Base-by-base conservation (phyloP, 2,329 filamentous ascomycete species). In the Colletotrichum sp. region DNA sequence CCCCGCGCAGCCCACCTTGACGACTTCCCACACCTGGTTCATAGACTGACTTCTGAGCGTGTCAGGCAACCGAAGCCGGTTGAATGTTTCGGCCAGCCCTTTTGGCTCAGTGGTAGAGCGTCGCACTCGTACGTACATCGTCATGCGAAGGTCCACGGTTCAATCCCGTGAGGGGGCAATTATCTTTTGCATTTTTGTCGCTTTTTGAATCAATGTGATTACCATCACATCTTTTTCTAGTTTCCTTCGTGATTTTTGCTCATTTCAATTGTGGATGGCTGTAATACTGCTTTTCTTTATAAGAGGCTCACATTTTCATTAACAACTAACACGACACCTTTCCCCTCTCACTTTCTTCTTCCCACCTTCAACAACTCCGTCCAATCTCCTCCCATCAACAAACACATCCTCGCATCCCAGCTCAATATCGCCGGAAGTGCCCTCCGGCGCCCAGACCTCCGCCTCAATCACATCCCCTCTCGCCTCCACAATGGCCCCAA, bases 31-130 rank as follows among this genome's bases (percentile, higher is more conserved):
- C 9, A 21, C 44, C 0, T 5, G 10, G 12, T 2, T 49, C 18
- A 49, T 49, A 21, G 2, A 5, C 10, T 2, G 39, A 18, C 15
- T 24, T 28, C 24, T 24, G 24, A 24, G 24, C 24, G 24, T 24
- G 24, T 24, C 24, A 24, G 24, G 24, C 24, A 24, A 24, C 24
- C 28, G 26, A 30, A 24, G n/a, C 8, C 5, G 2, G 9, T 21
- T n/a, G 57, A n/a, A 2, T 4, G 0, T 39, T 16, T 28, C 21
- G 8, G 28, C 62, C 6, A 10, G 73, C 73, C 73, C 73, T 55
- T 76, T 76, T 76, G 65, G 74, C 74, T 76, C 74, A 76, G 74
- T 76, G 74, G 74, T 76, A 76, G 74, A 76, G 74, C 74, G 74
- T 76, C 74, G 70, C 74, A 76, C 74, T 76, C 74, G 74, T 76